These are phyloP conservation scores for Tylopilus felleus DNA, from an alignment of 768 basidiomycete species.

Conservation along the genomic window DNA sequence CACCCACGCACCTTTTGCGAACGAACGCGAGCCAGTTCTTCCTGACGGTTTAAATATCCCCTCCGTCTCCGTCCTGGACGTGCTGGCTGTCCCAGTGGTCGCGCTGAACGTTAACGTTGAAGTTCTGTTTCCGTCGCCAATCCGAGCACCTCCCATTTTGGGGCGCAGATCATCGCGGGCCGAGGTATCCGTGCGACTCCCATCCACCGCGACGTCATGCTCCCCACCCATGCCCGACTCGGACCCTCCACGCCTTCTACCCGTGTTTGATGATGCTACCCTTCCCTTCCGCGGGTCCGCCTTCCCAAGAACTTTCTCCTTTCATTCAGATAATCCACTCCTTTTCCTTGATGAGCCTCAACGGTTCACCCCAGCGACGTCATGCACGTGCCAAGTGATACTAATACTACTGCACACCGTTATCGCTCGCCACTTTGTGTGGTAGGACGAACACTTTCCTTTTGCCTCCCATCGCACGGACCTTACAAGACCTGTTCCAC, in stretches of 20 bases:
- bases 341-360: neutral
- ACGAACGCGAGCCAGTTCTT: neutral
- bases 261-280: conserved; percentile 16
- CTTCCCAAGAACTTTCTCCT: neutral
- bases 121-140: neutral
- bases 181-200: neutral
- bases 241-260: conserved; percentile 11
- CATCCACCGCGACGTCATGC: conserved; percentile 15
- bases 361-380: neutral
- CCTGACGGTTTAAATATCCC: neutral
- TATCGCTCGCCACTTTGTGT: too few relatives aligned
- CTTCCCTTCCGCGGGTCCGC: conserved; percentile 2
- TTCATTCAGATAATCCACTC: conserved; percentile 11
- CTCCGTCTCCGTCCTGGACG: neutral
- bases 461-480: neutral
- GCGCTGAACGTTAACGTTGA: neutral
- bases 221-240: conserved; percentile 10
- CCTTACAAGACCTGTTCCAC: neutral
- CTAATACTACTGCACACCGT: too few relatives aligned
- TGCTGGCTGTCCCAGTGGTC: neutral
- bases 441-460: neutral
- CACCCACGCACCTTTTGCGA: conserved; percentile 5
- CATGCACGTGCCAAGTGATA: neutral
- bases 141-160: conserved; percentile 17
- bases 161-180: conserved; percentile 25